Evolutionary conservation across 2,329 filamentous ascomycete species (phyloP).

Genomic region (Tolypocladium ophioglossoides): DNA sequence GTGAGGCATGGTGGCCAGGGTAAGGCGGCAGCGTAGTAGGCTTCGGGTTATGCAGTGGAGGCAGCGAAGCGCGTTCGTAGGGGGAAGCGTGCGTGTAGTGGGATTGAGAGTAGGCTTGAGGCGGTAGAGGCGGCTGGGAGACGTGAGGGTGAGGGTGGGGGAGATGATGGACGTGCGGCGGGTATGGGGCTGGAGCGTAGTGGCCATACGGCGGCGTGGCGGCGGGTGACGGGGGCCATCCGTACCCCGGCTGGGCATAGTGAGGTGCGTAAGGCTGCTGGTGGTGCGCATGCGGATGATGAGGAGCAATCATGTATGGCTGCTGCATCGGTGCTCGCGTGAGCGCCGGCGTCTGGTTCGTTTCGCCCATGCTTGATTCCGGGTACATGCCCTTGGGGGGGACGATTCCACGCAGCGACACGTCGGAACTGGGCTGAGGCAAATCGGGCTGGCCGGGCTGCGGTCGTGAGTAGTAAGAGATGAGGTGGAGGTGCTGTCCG

Average conservation of each 20-base stretch:
- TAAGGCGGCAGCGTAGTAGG: constrained; percentile 17
- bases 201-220: constrained; percentile 43
- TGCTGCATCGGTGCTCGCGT: constrained; percentile 61
- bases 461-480: constrained; percentile 89
- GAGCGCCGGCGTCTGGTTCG: constrained; percentile 68
- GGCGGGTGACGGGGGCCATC: constrained; percentile 45
- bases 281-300: constrained; percentile 14
- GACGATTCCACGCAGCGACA: constrained; percentile 67
- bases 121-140: constrained; percentile 16
- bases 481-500: constrained; percentile 86
- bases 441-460: constrained; percentile 63
- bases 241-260: constrained; percentile 34
- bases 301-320: constrained; percentile 25
- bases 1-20: constrained; percentile 19
- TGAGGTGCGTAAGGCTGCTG: constrained; percentile 26
- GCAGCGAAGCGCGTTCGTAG: constrained; percentile 26
- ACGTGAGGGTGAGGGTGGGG: constrained; percentile 16
- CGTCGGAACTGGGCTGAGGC: constrained; percentile 72
- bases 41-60: constrained; percentile 23
- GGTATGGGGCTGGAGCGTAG: constrained; percentile 28
- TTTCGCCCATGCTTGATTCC: constrained; percentile 84
- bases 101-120: constrained; percentile 16
- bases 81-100: constrained; percentile 11
- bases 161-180: constrained; percentile 16
- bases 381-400: constrained; percentile 95